phyloP scores from a whole-genome alignment of 2,329 filamentous ascomycete species.

The Ambrosiella xylebori region DNA sequence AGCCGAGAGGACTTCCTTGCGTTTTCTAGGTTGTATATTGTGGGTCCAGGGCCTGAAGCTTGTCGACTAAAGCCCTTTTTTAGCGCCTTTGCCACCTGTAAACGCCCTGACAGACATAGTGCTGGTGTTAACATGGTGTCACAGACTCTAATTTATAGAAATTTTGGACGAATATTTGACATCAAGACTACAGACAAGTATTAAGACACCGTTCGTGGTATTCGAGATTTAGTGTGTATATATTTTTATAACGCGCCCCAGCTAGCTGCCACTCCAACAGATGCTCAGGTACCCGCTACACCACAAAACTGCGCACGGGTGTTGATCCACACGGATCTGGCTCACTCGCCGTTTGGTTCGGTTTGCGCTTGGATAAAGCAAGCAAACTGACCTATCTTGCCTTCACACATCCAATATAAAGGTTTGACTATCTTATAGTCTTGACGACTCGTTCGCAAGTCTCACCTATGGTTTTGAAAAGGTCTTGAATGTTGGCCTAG shows the following conservation, averaged over 20 bases:
- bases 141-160: too few species aligned
- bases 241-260: too few species aligned
- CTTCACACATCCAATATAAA: too few species aligned
- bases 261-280: background rate
- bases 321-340: background rate
- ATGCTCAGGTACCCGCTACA: constrained; percentile 3
- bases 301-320: background rate
- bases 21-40: background rate
- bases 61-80: background rate
- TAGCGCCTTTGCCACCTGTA: too few species aligned
- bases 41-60: background rate
- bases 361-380: background rate
- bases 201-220: too few species aligned
- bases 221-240: too few species aligned
- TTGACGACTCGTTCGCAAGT: too few species aligned
- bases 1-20: background rate
- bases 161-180: too few species aligned
- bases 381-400: background rate
- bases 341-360: background rate
- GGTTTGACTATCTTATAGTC: too few species aligned
- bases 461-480: background rate
- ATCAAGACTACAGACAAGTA: too few species aligned
- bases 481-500: background rate
- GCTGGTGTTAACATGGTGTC: too few species aligned
- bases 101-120: too few species aligned